Evolutionary conservation across 116 monocot species (phyloP).

Genomic region (Dioscorea cayenensis): DNA sequence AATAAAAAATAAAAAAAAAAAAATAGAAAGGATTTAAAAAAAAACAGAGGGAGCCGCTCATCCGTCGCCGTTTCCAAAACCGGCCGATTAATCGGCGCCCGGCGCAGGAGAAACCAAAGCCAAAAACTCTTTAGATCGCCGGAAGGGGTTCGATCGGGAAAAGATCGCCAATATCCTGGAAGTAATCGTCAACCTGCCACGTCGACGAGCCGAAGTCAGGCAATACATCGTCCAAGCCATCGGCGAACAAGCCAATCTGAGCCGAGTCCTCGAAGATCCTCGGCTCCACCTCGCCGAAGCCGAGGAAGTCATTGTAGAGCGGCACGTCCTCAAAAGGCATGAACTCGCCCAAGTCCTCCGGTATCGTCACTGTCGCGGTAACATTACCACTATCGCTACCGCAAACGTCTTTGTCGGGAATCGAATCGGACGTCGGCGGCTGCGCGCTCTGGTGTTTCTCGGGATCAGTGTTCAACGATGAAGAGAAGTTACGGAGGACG

Average conservation of each 20-base stretch:
- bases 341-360: constrained; percentile 15
- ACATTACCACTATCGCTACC: neutral
- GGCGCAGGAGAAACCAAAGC: neutral
- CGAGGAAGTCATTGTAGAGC: constrained; percentile 18
- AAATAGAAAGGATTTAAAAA: too few species aligned
- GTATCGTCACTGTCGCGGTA: neutral
- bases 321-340: constrained; percentile 32
- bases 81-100: constrained; percentile 11
- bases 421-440: neutral
- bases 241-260: constrained; percentile 16
- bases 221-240: constrained; percentile 8
- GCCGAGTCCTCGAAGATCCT: constrained; percentile 27
- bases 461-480: neutral
- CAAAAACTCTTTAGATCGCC: constrained; percentile 9
- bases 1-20: too few species aligned
- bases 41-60: too few species aligned
- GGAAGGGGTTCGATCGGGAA: constrained; percentile 42
- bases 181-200: constrained; percentile 47
- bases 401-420: neutral
- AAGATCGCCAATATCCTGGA: constrained; percentile 56
- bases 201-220: constrained; percentile 2
- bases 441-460: neutral
- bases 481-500: constrained; percentile 41
- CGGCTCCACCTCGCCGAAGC: constrained; percentile 16
- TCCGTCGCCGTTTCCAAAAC: constrained; percentile 9